Conservation (phyloP, 768 basidiomycete genomes). For the Termitomyces sp. region DNA sequence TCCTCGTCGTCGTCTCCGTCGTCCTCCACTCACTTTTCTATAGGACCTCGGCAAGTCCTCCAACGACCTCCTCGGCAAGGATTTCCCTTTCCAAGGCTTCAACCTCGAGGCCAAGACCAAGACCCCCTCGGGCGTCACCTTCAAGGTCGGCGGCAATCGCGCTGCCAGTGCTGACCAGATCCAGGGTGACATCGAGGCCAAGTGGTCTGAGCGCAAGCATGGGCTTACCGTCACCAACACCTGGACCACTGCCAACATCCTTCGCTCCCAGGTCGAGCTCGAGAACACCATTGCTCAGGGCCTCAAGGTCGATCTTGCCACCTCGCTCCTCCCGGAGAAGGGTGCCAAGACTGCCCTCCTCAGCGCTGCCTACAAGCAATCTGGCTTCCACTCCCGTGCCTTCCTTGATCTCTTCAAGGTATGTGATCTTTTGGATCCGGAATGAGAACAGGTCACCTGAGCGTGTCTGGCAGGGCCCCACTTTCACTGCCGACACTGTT, state of each 20-base stretch:
- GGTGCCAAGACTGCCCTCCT: constrained; percentile 81
- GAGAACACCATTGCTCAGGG: constrained; percentile 98
- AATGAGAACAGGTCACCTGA: neutral
- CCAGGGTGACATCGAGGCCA: constrained; percentile 91
- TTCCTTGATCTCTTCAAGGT: constrained; percentile 94
- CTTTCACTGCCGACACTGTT: constrained; percentile 94
- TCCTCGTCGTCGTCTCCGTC: neutral
- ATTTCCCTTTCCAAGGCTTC: constrained; percentile 78
- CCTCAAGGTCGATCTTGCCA: constrained; percentile 89
- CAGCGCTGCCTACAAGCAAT: constrained; percentile 91
- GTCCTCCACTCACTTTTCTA: constrained; percentile 5
- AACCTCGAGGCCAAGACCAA: constrained; percentile 85
- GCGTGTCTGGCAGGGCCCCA: constrained; percentile 68
- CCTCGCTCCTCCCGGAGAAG: constrained; percentile 84
- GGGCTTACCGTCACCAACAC: constrained; percentile 92
- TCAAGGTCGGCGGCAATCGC: constrained; percentile 87
- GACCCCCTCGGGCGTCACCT: constrained; percentile 84
- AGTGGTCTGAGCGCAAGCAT: constrained; percentile 87
- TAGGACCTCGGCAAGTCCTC: constrained; percentile 97
- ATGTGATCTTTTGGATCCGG: constrained; percentile 17
- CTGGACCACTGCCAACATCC: constrained; percentile 93
- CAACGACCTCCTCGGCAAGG: constrained; percentile 89
- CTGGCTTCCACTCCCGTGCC: constrained; percentile 89
- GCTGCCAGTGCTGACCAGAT: constrained; percentile 74
- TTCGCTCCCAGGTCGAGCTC: constrained; percentile 89